phyloP scores from a whole-genome alignment of 202 grass and related monocot species.

The Brachypodium distachyon region DNA sequence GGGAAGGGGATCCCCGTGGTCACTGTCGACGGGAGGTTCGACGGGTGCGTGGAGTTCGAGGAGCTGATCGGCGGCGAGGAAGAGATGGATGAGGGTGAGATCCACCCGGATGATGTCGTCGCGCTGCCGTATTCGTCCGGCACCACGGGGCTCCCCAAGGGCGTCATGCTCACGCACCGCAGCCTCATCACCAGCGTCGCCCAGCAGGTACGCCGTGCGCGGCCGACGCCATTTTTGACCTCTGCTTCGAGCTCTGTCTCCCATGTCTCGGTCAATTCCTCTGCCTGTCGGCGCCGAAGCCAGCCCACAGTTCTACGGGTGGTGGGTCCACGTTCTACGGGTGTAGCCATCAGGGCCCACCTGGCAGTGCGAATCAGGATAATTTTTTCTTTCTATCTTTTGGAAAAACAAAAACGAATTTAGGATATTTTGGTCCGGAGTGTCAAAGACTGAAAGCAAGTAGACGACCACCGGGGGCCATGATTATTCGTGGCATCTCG shows the following conservation, averaged over 20 bases:
- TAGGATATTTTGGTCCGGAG: too few species aligned
- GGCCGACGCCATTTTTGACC: neutral
- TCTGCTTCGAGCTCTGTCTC: neutral
- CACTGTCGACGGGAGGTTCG: constrained; percentile 42
- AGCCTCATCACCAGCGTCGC: constrained; percentile 94
- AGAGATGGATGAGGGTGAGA: constrained; percentile 29
- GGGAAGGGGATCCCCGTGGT: constrained; percentile 39
- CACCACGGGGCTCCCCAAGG: constrained; percentile 90
- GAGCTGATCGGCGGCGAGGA: constrained; percentile 49
- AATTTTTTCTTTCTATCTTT: too few species aligned
- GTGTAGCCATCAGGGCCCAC: neutral
- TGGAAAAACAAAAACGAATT: too few species aligned
- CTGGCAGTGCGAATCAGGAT: neutral
- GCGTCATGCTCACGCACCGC: constrained; percentile 99
- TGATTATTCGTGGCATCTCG: neutral
- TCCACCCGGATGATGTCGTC: constrained; percentile 76
- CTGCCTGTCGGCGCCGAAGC: neutral
- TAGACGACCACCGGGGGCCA: too few species aligned
- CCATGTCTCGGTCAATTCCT: neutral
- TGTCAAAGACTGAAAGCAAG: neutral
- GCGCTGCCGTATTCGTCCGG: constrained; percentile 90
- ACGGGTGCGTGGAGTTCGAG: constrained; percentile 58
- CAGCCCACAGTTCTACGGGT: neutral
- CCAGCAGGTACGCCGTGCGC: constrained; percentile 45
- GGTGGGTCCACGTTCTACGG: neutral